phyloP scores from a whole-genome alignment of 306 rosid species.

The Castanospermum australe region DNA sequence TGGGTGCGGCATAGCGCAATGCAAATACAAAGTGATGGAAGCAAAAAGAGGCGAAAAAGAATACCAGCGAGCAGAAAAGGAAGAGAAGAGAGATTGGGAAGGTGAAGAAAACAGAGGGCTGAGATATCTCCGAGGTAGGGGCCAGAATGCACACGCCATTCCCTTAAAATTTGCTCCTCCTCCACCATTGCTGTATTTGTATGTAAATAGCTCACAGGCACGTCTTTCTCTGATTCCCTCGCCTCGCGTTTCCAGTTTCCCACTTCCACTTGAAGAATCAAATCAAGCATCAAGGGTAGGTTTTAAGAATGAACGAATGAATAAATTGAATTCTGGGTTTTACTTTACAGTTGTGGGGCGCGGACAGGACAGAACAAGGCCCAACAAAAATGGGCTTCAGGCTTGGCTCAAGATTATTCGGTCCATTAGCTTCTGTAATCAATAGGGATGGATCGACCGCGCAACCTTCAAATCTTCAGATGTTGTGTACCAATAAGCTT shows the following conservation, averaged over 20 bases:
- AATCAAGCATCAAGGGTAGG: constrained; percentile 19
- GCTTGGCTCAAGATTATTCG: background rate
- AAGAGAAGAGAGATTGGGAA: constrained; percentile 53
- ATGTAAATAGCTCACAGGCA: too few relatives aligned
- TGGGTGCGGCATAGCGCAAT: background rate
- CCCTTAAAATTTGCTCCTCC: constrained; percentile 16
- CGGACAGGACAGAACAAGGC: too few relatives aligned
- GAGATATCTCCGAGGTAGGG: constrained; percentile 92
- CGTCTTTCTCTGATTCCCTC: constrained; percentile 13
- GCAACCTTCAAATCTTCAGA: too few relatives aligned
- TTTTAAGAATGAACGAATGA: constrained; percentile 16
- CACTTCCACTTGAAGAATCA: background rate
- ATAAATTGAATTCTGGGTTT: background rate
- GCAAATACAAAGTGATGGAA: background rate
- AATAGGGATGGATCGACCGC: too few relatives aligned
- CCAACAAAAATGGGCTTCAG: background rate
- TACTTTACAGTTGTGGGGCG: too few relatives aligned
- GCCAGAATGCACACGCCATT: constrained; percentile 59
- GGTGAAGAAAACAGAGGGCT: constrained; percentile 77
- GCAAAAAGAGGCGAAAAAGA: background rate
- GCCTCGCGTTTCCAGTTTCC: background rate
- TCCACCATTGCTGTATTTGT: constrained; percentile 20
- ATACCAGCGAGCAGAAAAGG: constrained; percentile 79
- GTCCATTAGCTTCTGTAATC: too few relatives aligned
- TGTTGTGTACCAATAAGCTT: too few relatives aligned